Evolutionary conservation across 495 filamentous ascomycete genomes (phyloP).

Genomic region (Penicillium canescens): DNA sequence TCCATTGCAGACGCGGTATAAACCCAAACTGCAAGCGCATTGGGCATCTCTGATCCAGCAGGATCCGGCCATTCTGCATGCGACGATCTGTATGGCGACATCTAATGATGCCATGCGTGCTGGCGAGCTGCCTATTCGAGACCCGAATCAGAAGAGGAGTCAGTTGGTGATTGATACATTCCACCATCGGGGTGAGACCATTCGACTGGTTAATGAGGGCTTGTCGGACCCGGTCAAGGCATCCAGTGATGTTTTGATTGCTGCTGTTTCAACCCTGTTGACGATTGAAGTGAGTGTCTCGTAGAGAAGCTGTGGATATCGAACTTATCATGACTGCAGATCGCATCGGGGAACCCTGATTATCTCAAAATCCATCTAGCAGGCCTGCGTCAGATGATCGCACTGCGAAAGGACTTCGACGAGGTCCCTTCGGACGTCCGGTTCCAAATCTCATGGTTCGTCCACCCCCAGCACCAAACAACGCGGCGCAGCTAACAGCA

Average conservation of each 20-base stretch:
- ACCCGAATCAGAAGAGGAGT: slow-evolving; percentile 36
- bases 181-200: slow-evolving; percentile 49
- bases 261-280: slow-evolving; percentile 45
- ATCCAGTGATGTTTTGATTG: slow-evolving; percentile 46
- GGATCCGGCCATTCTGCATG: slow-evolving; percentile 44
- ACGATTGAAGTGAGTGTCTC: slow-evolving; percentile 43
- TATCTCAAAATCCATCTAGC: slow-evolving; percentile 49
- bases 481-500: slow-evolving; percentile 5
- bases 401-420: slow-evolving; percentile 42
- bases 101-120: slow-evolving; percentile 40
- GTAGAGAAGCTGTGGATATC: not conserved
- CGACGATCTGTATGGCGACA: slow-evolving; percentile 44
- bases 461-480: not conserved
- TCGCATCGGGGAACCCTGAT: slow-evolving; percentile 46
- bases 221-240: slow-evolving; percentile 45
- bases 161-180: slow-evolving; percentile 43
- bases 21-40: slow-evolving; percentile 40
- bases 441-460: slow-evolving; percentile 49
- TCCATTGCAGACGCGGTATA: slow-evolving; percentile 41
- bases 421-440: slow-evolving; percentile 43
- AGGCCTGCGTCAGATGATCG: slow-evolving; percentile 48
- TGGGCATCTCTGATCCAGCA: slow-evolving; percentile 42
- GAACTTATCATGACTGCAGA: slow-evolving; percentile 24
- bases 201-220: slow-evolving; percentile 45
- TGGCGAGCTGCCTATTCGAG: slow-evolving; percentile 40